Evolutionary conservation across 768 basidiomycete species (phyloP).

Genomic region (Tylopilus subfusipes): DNA sequence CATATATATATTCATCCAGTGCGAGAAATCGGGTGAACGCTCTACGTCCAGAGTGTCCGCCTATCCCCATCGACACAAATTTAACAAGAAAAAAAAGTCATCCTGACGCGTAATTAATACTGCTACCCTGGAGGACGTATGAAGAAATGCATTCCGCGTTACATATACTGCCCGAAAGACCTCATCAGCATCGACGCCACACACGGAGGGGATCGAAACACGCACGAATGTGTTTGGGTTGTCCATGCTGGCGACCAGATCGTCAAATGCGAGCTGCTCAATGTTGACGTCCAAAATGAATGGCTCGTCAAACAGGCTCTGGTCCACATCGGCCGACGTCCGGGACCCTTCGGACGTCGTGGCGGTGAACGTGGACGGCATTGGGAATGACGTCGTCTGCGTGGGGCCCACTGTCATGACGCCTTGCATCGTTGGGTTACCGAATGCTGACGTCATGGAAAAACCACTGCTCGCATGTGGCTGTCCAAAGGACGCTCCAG

Average conservation of each 20-base stretch:
- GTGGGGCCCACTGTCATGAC: not conserved
- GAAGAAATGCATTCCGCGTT: conserved; percentile 4
- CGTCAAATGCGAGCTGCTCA: conserved; percentile 27
- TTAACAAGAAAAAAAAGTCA: not conserved
- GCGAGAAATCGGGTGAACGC: conserved; percentile 4
- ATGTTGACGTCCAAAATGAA: conserved; percentile 31
- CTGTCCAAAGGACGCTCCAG: conserved; percentile 10
- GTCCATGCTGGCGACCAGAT: conserved; percentile 21
- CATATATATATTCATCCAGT: not conserved
- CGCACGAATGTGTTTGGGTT: conserved; percentile 34
- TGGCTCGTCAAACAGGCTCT: conserved; percentile 28
- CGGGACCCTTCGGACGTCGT: too few relatives aligned
- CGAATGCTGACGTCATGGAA: conserved; percentile 17
- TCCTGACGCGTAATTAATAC: not conserved
- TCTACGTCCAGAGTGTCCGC: conserved; percentile 11
- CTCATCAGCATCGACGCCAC: conserved; percentile 9
- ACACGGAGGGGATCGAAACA: not conserved
- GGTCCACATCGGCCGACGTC: conserved; percentile 11
- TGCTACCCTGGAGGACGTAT: not conserved
- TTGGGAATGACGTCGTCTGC: conserved; percentile 6
- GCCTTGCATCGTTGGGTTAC: not conserved
- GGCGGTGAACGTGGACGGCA: not conserved
- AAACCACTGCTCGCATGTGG: conserved; percentile 7
- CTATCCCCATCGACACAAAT: conserved; percentile 2
- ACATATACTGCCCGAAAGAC: conserved; percentile 19